A percentile compares a stretch with the other conserved stretches of the same genome.
Conservation (phyloP, 2,329 filamentous ascomycete genomes). For the Cordyceps cicadae region DNA sequence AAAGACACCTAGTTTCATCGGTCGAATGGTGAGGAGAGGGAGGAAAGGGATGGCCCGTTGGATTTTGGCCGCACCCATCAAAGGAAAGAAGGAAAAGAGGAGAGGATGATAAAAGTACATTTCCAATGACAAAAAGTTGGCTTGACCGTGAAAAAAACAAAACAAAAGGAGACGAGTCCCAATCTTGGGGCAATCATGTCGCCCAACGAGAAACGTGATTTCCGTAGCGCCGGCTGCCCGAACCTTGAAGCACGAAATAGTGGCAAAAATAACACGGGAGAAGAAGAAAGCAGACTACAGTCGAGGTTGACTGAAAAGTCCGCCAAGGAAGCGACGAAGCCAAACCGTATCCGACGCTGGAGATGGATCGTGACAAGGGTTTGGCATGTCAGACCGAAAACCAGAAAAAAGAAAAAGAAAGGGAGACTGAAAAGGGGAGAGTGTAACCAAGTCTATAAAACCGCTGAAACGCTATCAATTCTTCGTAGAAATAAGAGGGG, state of each 20-base stretch:
- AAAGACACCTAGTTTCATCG: too few species aligned
- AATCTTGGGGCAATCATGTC: too few species aligned
- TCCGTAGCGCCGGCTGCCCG: slow-evolving; percentile 2
- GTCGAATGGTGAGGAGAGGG: too few species aligned
- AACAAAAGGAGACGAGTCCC: too few species aligned
- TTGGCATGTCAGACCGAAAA: neutral
- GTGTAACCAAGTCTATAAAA: slow-evolving; percentile 9
- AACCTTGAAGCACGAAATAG: neutral
- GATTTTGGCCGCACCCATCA: too few species aligned
- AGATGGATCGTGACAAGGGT: slow-evolving; percentile 1
- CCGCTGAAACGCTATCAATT: slow-evolving; percentile 1
- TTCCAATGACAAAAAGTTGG: too few species aligned
- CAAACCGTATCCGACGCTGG: neutral
- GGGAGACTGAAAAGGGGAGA: neutral
- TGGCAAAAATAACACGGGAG: neutral
- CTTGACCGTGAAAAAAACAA: too few species aligned
- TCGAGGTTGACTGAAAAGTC: too few species aligned
- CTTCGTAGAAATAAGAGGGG: slow-evolving; percentile 9
- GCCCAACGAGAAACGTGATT: neutral
- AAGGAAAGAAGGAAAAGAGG: too few species aligned
- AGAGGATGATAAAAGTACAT: too few species aligned
- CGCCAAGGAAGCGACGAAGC: too few species aligned
- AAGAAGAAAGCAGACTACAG: neutral
- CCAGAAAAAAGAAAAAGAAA: neutral
- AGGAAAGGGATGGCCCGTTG: too few species aligned